phyloP scores from a whole-genome alignment of 345 rosid species.

The Eucalyptus sp. region DNA sequence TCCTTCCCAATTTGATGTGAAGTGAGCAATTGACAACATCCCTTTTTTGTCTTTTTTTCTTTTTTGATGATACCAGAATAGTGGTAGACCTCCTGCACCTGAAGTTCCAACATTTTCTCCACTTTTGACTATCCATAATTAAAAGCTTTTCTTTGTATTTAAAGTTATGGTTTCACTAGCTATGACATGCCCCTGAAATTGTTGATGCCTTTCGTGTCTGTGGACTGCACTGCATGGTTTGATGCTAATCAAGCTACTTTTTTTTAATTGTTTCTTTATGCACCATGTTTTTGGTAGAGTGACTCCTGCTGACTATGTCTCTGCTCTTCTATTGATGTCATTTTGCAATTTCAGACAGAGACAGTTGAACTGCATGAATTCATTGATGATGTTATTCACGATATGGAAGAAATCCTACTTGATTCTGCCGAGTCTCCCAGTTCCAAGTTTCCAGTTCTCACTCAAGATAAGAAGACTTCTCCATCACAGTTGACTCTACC shows the following conservation, averaged over 20 bases:
- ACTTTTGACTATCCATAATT: background rate
- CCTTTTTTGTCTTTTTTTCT: background rate
- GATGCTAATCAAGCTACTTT: background rate
- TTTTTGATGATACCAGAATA: background rate
- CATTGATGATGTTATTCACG: conserved; percentile 83
- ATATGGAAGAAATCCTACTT: conserved; percentile 93
- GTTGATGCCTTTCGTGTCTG: background rate
- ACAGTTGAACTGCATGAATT: conserved; percentile 43
- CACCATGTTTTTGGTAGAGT: background rate
- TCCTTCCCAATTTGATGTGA: background rate
- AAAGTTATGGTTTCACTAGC: background rate
- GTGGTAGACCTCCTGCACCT: background rate
- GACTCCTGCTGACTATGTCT: background rate
- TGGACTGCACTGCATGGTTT: background rate
- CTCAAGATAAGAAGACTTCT: conserved; percentile 35
- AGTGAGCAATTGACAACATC: background rate
- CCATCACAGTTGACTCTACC: conserved; percentile 40
- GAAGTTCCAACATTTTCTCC: background rate
- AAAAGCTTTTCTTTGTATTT: background rate
- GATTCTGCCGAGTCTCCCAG: conserved; percentile 70
- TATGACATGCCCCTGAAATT: background rate
- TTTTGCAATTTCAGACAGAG: conserved; percentile 31
- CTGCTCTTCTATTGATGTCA: background rate
- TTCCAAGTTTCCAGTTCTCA: conserved; percentile 17
- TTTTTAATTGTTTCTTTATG: background rate